A percentile compares a stretch with the other conserved stretches of the same genome.
Evolutionary conservation across 1,139 yeast species (phyloP).

Genomic region (Kazachstania sp.): DNA sequence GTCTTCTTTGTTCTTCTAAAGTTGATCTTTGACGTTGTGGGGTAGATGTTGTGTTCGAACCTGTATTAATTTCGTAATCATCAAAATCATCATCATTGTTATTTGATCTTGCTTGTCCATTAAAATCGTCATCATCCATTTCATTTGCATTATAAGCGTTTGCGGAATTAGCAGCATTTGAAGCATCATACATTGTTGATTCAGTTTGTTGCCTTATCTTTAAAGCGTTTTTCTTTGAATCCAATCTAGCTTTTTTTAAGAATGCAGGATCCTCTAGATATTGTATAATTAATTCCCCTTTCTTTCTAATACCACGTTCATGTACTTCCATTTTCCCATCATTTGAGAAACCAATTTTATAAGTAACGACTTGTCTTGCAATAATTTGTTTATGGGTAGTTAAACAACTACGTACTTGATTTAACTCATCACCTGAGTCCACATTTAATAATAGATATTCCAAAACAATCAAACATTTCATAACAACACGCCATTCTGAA

Average conservation of each 20-base stretch:
- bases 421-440: constrained; percentile 27
- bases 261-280: constrained; percentile 25
- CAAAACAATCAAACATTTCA: constrained; percentile 32
- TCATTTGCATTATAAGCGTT: constrained; percentile 3
- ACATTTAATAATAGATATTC: constrained; percentile 30
- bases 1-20: constrained; percentile 30
- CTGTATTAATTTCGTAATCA: constrained; percentile 1
- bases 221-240: constrained; percentile 23
- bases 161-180: constrained; percentile 6
- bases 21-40: constrained; percentile 20
- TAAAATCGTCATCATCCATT: background rate
- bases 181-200: constrained; percentile 18
- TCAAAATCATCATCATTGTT: constrained; percentile 16
- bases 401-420: constrained; percentile 28
- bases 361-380: constrained; percentile 25
- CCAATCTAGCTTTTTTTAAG: constrained; percentile 25
- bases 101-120: background rate
- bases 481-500: constrained; percentile 33
- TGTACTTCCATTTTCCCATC: constrained; percentile 33
- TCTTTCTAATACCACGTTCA: constrained; percentile 30
- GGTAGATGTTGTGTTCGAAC: background rate
- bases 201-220: constrained; percentile 23
- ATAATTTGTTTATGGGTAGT: constrained; percentile 27
- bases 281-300: constrained; percentile 26
- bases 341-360: constrained; percentile 26